Conservation (phyloP, 2,329 filamentous ascomycete genomes). For the Aureobasidium zeae region DNA sequence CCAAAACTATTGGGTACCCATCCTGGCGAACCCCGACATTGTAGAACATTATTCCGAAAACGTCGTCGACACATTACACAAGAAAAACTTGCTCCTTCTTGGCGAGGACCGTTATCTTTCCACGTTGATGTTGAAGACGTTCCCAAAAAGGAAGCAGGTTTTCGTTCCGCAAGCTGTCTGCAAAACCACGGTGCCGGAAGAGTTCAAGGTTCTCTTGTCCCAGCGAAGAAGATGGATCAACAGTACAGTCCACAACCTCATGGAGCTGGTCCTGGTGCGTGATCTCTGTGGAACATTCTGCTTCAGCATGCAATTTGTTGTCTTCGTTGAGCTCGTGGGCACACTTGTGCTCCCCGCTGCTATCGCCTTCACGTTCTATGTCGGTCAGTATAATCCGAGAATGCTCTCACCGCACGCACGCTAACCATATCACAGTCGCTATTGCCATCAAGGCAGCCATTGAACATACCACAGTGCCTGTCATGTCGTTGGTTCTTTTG, state of each 20-base stretch:
- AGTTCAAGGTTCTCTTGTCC: slow-evolving; percentile 84
- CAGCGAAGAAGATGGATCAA: slow-evolving; percentile 98
- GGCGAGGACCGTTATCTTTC: slow-evolving; percentile 93
- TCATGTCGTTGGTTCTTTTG: slow-evolving; percentile 84
- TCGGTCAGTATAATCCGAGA: slow-evolving; percentile 53
- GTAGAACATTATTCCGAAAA: slow-evolving; percentile 99
- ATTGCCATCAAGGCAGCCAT: slow-evolving; percentile 67
- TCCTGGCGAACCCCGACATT: slow-evolving; percentile 94
- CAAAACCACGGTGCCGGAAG: slow-evolving; percentile 92
- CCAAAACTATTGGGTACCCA: slow-evolving; percentile 99
- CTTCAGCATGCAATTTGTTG: slow-evolving; percentile 99
- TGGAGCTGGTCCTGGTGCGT: slow-evolving; percentile 90
- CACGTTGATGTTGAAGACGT: slow-evolving; percentile 95
- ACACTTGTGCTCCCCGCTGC: slow-evolving; percentile 92
- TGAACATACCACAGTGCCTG: slow-evolving; percentile 51
- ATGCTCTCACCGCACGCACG: slow-evolving; percentile 22
- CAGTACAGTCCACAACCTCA: slow-evolving; percentile 95
- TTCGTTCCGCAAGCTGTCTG: slow-evolving; percentile 98
- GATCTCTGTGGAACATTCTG: slow-evolving; percentile 98
- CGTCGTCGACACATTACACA: slow-evolving; percentile 94
- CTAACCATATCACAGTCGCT: slow-evolving; percentile 49
- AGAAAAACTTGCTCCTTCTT: slow-evolving; percentile 86
- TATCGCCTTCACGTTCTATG: slow-evolving; percentile 93
- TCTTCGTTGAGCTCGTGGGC: slow-evolving; percentile 89
- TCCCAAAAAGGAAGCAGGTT: slow-evolving; percentile 97